These are phyloP conservation scores for Sphagnum tenellum DNA, from an alignment of 225 moss, liverwort and hornwort species.

Conservation along the genomic window DNA sequence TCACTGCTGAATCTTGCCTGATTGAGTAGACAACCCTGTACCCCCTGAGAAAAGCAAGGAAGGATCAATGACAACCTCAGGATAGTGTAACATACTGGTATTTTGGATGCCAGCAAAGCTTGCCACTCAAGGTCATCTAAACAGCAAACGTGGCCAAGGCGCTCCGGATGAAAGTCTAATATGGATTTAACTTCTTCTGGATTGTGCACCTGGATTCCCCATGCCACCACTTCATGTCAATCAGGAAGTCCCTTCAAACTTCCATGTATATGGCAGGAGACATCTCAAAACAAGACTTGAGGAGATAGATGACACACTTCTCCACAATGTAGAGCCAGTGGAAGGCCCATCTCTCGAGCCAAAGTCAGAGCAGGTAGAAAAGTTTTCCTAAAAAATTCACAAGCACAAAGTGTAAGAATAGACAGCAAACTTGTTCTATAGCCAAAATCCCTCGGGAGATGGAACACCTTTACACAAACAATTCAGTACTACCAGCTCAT, in stretches of 20 bases:
- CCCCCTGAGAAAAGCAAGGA: too few species aligned
- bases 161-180: constrained; percentile 63
- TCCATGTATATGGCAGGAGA: too few species aligned
- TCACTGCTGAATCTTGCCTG: too few species aligned
- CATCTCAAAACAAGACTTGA: too few species aligned
- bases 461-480: too few species aligned
- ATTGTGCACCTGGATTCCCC: constrained; percentile 40
- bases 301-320: constrained; percentile 32
- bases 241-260: too few species aligned
- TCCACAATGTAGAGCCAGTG: constrained; percentile 82
- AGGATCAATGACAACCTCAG: too few species aligned
- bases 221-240: constrained; percentile 12
- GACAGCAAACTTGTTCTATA: too few species aligned
- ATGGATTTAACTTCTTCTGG: constrained; percentile 67
- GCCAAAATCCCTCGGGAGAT: too few species aligned
- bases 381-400: constrained; percentile 32
- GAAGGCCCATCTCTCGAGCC: constrained; percentile 62
- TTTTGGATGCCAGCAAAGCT: constrained; percentile 50
- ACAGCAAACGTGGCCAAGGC: constrained; percentile 79
- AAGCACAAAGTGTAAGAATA: constrained; percentile 1
- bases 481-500: too few species aligned
- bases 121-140: constrained; percentile 66
- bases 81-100: constrained; percentile 43
- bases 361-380: constrained; percentile 64
- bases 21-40: too few species aligned